Percentiles rank a stretch among this genome's conserved stretches.
These are phyloP conservation scores for Drosera spatulata DNA, from an alignment of 179 eudicot species.

Conservation along the genomic window DNA sequence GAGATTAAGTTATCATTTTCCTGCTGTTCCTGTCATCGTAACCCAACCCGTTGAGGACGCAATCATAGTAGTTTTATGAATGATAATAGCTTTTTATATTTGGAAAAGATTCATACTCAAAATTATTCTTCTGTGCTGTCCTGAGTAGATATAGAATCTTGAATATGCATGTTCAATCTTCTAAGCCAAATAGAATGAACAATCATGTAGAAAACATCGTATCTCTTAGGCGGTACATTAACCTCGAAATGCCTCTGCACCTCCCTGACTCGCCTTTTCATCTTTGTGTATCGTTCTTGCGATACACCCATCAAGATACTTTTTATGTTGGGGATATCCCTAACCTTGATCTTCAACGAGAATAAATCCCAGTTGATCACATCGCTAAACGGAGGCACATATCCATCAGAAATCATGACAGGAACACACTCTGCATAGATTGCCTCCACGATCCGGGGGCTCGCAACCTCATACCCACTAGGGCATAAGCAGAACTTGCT, in stretches of 20 bases:
- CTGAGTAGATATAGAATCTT: not conserved
- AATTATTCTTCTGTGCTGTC: too few relatives aligned
- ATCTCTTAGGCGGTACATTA: not conserved
- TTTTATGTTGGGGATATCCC: not conserved
- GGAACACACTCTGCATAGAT: not conserved
- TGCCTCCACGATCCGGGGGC: not conserved
- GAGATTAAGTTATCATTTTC: too few relatives aligned
- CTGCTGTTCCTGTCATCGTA: too few relatives aligned
- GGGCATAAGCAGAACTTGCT: not conserved
- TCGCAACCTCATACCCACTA: not conserved
- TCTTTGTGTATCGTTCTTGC: not conserved
- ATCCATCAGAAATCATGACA: not conserved
- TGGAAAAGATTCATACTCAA: too few relatives aligned
- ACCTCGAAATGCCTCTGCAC: not conserved
- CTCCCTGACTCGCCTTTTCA: not conserved
- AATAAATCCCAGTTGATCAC: not conserved
- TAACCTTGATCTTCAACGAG: not conserved
- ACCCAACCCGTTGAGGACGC: too few relatives aligned
- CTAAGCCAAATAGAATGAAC: constrained; percentile 1
- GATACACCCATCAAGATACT: not conserved
- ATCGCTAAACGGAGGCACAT: not conserved
- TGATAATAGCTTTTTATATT: too few relatives aligned
- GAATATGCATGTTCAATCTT: not conserved
- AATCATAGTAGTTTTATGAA: too few relatives aligned
- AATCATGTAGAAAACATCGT: not conserved